phyloP scores from a whole-genome alignment of 371 early-diverging fungal genomes.

The Capillidium rhysosporum region DNA sequence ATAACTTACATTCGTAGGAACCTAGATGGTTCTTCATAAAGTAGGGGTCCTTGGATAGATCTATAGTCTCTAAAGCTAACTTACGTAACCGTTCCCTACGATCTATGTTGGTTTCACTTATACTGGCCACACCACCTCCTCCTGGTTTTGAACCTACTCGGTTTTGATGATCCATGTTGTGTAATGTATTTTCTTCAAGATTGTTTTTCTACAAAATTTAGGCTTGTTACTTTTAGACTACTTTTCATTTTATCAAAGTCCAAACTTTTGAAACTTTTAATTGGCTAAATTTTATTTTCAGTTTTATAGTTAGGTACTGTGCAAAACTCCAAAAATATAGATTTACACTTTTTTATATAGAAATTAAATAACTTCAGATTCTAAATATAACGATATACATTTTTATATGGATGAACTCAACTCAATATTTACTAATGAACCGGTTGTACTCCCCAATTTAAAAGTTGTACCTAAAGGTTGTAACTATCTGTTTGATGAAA shows the following conservation, averaged over 20 bases:
- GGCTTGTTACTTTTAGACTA: not conserved
- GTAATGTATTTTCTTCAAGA: not conserved
- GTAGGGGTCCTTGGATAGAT: conserved; percentile 92
- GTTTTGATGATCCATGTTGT: conserved; percentile 46
- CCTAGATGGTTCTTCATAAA: conserved; percentile 96
- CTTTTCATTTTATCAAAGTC: not conserved
- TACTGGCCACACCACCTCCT: conserved; percentile 70
- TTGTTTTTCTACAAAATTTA: no score
- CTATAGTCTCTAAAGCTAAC: conserved; percentile 91
- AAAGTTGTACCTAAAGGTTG: conserved; percentile 8
- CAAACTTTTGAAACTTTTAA: not conserved
- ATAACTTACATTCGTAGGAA: conserved; percentile 93
- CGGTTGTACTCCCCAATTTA: no score
- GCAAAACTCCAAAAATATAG: not conserved
- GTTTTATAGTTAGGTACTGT: no score
- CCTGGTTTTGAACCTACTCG: conserved; percentile 70
- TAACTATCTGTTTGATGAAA: conserved; percentile 29
- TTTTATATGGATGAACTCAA: no score
- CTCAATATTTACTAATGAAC: no score
- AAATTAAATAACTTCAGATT: no score
- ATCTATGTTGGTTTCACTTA: conserved; percentile 75
- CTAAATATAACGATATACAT: no score
- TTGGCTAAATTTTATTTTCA: no score
- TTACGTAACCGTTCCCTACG: conserved; percentile 87
- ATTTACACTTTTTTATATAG: not conserved